Percentiles rank a stretch among this genome's conserved stretches.
Evolutionary conservation across 1,284 basidiomycete species (phyloP).

Genomic region (Leccinum fuscescens): DNA sequence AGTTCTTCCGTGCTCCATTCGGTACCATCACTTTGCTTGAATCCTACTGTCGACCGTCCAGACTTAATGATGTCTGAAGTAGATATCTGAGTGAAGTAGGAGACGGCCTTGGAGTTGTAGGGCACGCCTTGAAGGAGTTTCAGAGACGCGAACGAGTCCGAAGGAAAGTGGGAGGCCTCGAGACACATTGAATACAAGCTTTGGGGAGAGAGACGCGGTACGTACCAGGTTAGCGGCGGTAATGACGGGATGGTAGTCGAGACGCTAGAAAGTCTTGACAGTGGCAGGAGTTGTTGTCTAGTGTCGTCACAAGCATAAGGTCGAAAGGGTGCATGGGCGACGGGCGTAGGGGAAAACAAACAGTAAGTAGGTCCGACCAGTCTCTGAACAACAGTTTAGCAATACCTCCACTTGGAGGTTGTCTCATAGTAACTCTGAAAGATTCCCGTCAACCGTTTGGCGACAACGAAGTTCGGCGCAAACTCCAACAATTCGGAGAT

Average conservation of each 20-base stretch:
- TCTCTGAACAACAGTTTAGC: slow-evolving; percentile 36
- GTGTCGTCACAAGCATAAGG: slow-evolving; percentile 21
- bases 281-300: neutral
- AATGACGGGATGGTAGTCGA: neutral
- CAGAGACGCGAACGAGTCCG: slow-evolving; percentile 82
- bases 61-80: slow-evolving; percentile 59
- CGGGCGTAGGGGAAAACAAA: too few species aligned
- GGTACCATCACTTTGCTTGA: slow-evolving; percentile 58
- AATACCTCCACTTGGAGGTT: slow-evolving; percentile 63
- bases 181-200: slow-evolving; percentile 5
- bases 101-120: slow-evolving; percentile 57
- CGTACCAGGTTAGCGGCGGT: slow-evolving; percentile 78
- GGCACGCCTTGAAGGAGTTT: slow-evolving; percentile 86
- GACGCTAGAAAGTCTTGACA: neutral
- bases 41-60: slow-evolving; percentile 56
- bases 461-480: slow-evolving; percentile 79
- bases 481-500: slow-evolving; percentile 87
- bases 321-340: too few species aligned
- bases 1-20: slow-evolving; percentile 88
- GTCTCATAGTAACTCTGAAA: slow-evolving; percentile 75
- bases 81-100: slow-evolving; percentile 68
- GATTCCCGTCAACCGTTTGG: slow-evolving; percentile 73
- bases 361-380: too few species aligned
- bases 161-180: slow-evolving; percentile 88
- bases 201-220: slow-evolving; percentile 17